These are phyloP conservation scores for Apiotrichum siamense DNA, from an alignment of 1,284 basidiomycete genomes.

Conservation along the genomic window DNA sequence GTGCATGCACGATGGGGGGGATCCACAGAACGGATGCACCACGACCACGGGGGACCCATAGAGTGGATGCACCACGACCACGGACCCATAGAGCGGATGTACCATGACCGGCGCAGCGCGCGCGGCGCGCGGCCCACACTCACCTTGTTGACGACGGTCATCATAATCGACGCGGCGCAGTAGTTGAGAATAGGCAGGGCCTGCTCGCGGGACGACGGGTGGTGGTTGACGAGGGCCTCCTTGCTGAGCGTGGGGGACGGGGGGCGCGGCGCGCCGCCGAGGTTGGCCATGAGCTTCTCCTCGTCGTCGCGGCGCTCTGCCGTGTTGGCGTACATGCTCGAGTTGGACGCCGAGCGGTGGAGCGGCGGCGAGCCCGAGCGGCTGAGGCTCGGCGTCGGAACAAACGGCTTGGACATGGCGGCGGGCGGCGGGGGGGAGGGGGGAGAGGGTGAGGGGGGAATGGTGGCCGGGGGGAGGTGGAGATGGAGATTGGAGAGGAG, in stretches of 20 bases:
- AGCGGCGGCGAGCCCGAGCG: constrained; percentile 32
- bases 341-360: constrained; percentile 17
- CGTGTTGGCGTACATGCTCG: constrained; percentile 18
- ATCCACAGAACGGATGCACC: too few relatives aligned
- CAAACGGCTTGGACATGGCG: constrained; percentile 37
- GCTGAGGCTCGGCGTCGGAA: constrained; percentile 33
- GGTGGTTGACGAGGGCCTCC: neutral
- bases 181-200: constrained; percentile 80
- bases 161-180: constrained; percentile 88
- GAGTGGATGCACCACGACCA: too few relatives aligned
- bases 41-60: too few relatives aligned
- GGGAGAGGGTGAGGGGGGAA: neutral
- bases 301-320: constrained; percentile 17
- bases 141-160: constrained; percentile 98
- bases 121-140: too few relatives aligned
- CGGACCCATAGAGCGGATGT: too few relatives aligned
- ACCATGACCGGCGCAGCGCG: too few relatives aligned
- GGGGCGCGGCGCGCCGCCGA: constrained; percentile 20
- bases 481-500: neutral
- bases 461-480: neutral
- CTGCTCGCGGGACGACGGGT: constrained; percentile 29
- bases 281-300: constrained; percentile 26
- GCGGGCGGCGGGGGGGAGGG: neutral
- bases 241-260: constrained; percentile 11
- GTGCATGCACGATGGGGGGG: too few relatives aligned